A percentile compares a stretch with the other conserved stretches of the same genome.
These are phyloP conservation scores for Podila horticola DNA, from an alignment of 192 early-diverging fungal species.

Conservation along the genomic window DNA sequence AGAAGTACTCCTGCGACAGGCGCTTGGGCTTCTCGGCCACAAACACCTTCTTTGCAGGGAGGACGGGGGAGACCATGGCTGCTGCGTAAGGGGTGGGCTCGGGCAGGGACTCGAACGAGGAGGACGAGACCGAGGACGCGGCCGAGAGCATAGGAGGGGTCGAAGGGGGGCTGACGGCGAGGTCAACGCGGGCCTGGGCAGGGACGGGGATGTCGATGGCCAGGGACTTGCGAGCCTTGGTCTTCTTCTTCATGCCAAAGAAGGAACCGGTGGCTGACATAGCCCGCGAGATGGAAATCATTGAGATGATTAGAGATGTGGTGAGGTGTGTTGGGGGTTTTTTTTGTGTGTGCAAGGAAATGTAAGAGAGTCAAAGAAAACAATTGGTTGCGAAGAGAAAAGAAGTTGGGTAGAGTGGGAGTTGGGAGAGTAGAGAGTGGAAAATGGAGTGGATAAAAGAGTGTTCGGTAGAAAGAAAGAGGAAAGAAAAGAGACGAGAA, in stretches of 20 bases:
- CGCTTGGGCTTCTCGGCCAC: constrained; percentile 4
- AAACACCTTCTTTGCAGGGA: neutral
- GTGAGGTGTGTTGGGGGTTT: neutral
- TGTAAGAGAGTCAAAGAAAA: neutral
- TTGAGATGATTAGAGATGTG: neutral
- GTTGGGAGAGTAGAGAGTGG: neutral
- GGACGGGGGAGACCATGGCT: neutral
- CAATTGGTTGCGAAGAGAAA: neutral
- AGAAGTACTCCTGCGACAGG: constrained; percentile 41
- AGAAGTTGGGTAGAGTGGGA: neutral
- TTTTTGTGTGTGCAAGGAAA: neutral
- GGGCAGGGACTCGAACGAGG: constrained; percentile 13
- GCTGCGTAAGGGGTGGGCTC: neutral
- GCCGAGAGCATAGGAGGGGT: constrained; percentile 32
- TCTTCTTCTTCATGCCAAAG: constrained; percentile 19
- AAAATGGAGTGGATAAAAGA: neutral
- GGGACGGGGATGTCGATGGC: constrained; percentile 29
- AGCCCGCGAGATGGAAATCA: constrained; percentile 4
- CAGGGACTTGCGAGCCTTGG: constrained; percentile 13
- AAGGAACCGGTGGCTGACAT: constrained; percentile 19
- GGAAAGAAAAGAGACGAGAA: neutral
- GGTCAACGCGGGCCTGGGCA: constrained; percentile 3
- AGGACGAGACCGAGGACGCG: constrained; percentile 28
- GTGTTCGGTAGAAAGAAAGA: neutral
- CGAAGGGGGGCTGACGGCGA: constrained; percentile 8